Evolutionary conservation across 169 alveolate genomes (phyloP).

Genomic region (Miamiensis avidus): DNA sequence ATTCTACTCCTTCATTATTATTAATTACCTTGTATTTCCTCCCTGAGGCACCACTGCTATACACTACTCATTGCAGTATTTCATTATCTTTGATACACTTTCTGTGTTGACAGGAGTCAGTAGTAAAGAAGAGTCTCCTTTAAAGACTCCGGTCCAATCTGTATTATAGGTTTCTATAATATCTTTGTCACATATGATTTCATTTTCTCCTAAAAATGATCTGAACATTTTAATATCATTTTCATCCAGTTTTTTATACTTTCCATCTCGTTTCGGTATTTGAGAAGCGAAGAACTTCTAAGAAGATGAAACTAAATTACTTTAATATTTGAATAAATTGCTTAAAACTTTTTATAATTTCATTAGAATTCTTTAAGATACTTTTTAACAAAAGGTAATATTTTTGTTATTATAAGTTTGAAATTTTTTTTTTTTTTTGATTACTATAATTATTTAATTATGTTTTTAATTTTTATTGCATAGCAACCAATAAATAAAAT

Average conservation of each 20-base stretch:
- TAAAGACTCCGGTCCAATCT: slow-evolving; percentile 61
- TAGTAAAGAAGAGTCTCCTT: slow-evolving; percentile 61
- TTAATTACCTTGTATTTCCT: slow-evolving; percentile 71
- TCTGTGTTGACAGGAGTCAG: slow-evolving; percentile 70
- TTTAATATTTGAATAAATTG: too few relatives aligned
- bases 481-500: too few relatives aligned
- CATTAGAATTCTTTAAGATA: too few relatives aligned
- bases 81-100: slow-evolving; percentile 55
- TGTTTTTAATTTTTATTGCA: too few relatives aligned
- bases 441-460: too few relatives aligned
- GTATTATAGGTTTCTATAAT: slow-evolving; percentile 26
- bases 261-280: not conserved
- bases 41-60: slow-evolving; percentile 82
- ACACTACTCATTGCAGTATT: slow-evolving; percentile 64
- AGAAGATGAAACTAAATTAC: too few relatives aligned
- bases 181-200: slow-evolving; percentile 6
- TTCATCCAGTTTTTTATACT: not conserved
- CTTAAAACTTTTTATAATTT: too few relatives aligned
- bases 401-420: too few relatives aligned
- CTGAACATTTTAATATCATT: not conserved
- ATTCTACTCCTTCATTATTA: too few relatives aligned
- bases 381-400: too few relatives aligned
- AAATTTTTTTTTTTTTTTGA: too few relatives aligned
- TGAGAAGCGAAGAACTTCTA: slow-evolving; percentile 13
- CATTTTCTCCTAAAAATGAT: not conserved